Base-by-base conservation (phyloP, 2,329 filamentous ascomycete species). In the Hypoxylon sp. region DNA sequence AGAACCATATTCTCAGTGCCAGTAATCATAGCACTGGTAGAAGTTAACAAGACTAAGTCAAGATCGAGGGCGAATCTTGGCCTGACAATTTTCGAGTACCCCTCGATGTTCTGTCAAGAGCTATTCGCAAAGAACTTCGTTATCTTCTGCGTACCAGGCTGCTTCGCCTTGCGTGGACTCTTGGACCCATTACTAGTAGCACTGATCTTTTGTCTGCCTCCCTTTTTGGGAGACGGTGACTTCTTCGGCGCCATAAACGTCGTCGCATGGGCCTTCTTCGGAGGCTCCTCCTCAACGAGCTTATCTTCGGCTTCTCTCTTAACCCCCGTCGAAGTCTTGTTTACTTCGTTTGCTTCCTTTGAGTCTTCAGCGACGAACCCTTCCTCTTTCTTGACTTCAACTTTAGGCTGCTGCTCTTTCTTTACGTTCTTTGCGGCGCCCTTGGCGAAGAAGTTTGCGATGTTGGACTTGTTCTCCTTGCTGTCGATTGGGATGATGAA, bases 391-490 rank as follows among this genome's bases (percentile, higher is more conserved):
- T 70, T 74, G 27, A 76, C 44, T 44, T 71, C 33, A 5, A 77
- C 64, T 11, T 74, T 62, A 4, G 77, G 75, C 42, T 77, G 72
- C 20, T 70, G 35, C 61, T 70, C 63, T 64, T 69, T 64, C 60
- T 66, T 67, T 53, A 51, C 61, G 51, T 70, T 63, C 56, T 82
- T 82, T 61, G 85, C 77, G n/a, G 79, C 73, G 6, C 80, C 84
- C 46, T 89, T 92, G 6, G 86, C 86, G 76, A 98, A 98, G 83
- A 97, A 98, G 75, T 97, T 97, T 50, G 92, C 92, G 79, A 98
- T 98, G 72, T 96, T 98, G 55, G 87, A 90, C 82, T 97, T 98
- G 79, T 98, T 98, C 75, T 95, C 92, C 71, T 89, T 90, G 80
- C 92, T 97, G 75, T 92, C 87, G 35, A 98, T 82, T 0, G 95